These are phyloP conservation scores for Oehlia diaphana DNA, from an alignment of 192 early-diverging fungal genomes.

Conservation along the genomic window DNA sequence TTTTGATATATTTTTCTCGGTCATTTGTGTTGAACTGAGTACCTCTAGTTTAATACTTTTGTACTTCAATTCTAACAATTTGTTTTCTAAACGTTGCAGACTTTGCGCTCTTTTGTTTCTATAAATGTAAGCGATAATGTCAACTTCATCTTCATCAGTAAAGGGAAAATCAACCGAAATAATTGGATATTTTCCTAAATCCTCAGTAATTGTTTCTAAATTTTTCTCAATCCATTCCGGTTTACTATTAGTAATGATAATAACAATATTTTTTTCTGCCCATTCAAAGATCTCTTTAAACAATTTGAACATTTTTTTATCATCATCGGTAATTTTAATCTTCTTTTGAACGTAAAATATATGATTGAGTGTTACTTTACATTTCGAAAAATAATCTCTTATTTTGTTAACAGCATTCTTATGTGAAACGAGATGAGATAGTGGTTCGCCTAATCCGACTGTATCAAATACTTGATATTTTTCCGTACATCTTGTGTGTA, in stretches of 20 bases:
- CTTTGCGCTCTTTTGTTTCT: too few relatives aligned
- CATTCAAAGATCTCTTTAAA: constrained; percentile 33
- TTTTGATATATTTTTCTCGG: background rate
- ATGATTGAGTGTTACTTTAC: background rate
- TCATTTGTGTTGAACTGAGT: too few relatives aligned
- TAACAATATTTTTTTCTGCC: constrained; percentile 25
- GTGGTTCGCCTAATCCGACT: constrained; percentile 29
- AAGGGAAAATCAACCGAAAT: constrained; percentile 28
- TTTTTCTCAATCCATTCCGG: constrained; percentile 24
- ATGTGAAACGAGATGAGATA: background rate
- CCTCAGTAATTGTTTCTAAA: background rate
- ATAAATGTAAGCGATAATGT: background rate
- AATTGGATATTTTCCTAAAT: constrained; percentile 30
- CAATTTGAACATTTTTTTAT: constrained; percentile 11
- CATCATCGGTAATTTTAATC: constrained; percentile 19
- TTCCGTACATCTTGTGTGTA: background rate
- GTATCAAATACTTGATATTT: constrained; percentile 29
- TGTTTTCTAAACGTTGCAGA: too few relatives aligned
- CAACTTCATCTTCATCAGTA: background rate
- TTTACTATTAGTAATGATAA: constrained; percentile 30
- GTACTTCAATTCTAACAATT: too few relatives aligned
- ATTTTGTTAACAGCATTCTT: background rate
- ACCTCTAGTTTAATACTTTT: background rate
- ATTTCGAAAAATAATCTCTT: constrained; percentile 5
- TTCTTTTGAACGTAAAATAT: constrained; percentile 30